Percentiles rank a stretch among this genome's conserved stretches.
These are phyloP conservation scores for Alnus rubra DNA, from an alignment of 306 rosid genomes.

Conservation along the genomic window DNA sequence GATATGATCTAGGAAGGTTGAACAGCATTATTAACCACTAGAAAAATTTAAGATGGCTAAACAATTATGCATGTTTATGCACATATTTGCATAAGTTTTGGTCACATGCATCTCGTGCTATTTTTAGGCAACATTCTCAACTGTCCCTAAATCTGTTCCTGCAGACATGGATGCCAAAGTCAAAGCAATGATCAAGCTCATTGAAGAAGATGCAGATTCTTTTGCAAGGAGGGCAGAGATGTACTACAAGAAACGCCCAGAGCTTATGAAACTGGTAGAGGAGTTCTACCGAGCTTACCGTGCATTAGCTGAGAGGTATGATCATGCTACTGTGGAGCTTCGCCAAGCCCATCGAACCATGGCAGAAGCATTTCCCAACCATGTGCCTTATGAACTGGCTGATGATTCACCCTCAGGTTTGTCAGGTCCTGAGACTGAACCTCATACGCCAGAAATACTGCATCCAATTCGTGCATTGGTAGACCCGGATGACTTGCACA, in stretches of 20 bases:
- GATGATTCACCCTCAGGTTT: conserved; percentile 69
- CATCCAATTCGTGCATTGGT: conserved; percentile 52
- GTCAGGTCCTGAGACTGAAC: conserved; percentile 54
- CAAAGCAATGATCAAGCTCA: conserved; percentile 96
- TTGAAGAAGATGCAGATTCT: conserved; percentile 99
- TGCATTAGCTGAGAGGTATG: conserved; percentile 96
- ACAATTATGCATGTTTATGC: background rate
- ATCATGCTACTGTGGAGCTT: conserved; percentile 93
- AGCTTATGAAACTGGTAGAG: conserved; percentile 93
- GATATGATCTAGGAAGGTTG: conserved; percentile 1
- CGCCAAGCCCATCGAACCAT: conserved; percentile 94
- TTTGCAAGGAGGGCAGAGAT: conserved; percentile 99
- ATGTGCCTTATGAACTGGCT: conserved; percentile 50
- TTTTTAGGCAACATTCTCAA: conserved; percentile 7
- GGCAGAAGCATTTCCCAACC: conserved; percentile 92
- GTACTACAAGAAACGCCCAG: conserved; percentile 99
- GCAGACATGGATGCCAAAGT: conserved; percentile 98
- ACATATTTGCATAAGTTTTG: background rate
- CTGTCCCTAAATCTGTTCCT: conserved; percentile 25
- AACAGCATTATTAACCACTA: background rate
- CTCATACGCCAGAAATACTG: conserved; percentile 57
- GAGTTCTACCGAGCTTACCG: conserved; percentile 99
- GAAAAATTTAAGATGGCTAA: background rate
- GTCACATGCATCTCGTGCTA: background rate
- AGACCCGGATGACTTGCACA: conserved; percentile 55